A percentile compares a stretch with the other conserved stretches of the same genome.
Conservation (phyloP, 2,329 filamentous ascomycete genomes). For the Acephala macrosclerotiorum region DNA sequence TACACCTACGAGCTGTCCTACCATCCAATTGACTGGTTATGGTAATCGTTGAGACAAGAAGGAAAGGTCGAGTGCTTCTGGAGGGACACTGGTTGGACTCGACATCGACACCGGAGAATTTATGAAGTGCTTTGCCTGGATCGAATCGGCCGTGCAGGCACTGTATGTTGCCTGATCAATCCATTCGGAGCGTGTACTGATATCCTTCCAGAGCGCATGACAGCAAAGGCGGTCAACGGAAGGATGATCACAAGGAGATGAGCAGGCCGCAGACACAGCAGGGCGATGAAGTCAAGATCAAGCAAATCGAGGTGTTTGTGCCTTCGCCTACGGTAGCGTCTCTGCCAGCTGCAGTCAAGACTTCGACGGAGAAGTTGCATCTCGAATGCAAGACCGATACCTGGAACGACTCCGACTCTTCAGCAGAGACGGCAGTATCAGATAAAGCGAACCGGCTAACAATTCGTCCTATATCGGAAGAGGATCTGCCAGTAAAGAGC, state of each 20-base stretch:
- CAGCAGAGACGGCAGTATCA: background rate
- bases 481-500: background rate
- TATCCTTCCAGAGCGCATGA: slow-evolving; percentile 13
- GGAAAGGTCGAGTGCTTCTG: slow-evolving; percentile 5
- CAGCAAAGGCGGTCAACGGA: slow-evolving; percentile 10
- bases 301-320: background rate
- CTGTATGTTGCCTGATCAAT: slow-evolving; percentile 15
- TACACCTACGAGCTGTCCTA: background rate
- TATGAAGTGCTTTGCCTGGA: slow-evolving; percentile 32
- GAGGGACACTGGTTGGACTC: slow-evolving; percentile 5
- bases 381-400: background rate
- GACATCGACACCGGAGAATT: slow-evolving; percentile 12
- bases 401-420: background rate
- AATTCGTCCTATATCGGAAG: background rate
- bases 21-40: slow-evolving; percentile 10
- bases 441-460: background rate
- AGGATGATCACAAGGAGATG: slow-evolving; percentile 11
- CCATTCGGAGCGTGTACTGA: background rate
- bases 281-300: background rate
- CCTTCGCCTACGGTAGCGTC: background rate
- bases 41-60: slow-evolving; percentile 6
- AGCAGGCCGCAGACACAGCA: background rate
- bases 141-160: slow-evolving; percentile 27
- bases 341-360: background rate
- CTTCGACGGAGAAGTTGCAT: background rate